phyloP scores from a whole-genome alignment of 306 rosid species.

The Luffa acutangula region DNA sequence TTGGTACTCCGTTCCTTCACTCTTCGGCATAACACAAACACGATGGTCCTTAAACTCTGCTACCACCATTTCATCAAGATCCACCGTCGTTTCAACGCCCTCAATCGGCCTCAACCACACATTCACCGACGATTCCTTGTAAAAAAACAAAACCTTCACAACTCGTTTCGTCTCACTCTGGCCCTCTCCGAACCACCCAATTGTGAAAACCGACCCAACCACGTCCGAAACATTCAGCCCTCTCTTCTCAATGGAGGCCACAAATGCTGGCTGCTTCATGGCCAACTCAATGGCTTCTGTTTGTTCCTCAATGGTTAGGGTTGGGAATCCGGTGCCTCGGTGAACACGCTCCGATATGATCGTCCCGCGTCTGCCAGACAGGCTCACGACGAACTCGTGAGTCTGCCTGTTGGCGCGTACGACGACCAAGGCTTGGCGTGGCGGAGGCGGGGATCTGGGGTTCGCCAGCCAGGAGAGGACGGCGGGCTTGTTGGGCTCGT shows the following conservation, averaged over 20 bases:
- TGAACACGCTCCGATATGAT: slow-evolving; percentile 19
- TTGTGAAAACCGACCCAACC: slow-evolving; percentile 10
- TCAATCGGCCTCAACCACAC: slow-evolving; percentile 26
- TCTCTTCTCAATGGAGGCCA: slow-evolving; percentile 15
- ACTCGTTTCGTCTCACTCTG: not conserved
- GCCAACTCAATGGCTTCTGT: slow-evolving; percentile 2
- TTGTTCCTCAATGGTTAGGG: slow-evolving; percentile 19
- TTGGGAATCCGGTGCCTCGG: slow-evolving; percentile 36
- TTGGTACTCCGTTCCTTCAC: slow-evolving; percentile 24
- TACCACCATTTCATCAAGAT: slow-evolving; percentile 26
- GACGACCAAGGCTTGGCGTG: slow-evolving; percentile 34
- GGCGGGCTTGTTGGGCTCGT: slow-evolving; percentile 36
- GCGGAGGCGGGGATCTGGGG: not conserved
- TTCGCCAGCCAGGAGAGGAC: slow-evolving; percentile 34
- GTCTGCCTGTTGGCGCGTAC: slow-evolving; percentile 27
- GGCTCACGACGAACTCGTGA: slow-evolving; percentile 29
- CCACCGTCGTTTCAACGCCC: slow-evolving; percentile 24
- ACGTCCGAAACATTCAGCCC: slow-evolving; percentile 21
- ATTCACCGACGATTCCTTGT: slow-evolving; percentile 16
- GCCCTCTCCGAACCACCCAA: slow-evolving; percentile 27
- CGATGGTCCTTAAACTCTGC: slow-evolving; percentile 12
- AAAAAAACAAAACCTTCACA: slow-evolving; percentile 16
- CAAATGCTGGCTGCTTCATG: slow-evolving; percentile 5
- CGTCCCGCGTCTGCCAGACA: not conserved
- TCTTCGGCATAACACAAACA: slow-evolving; percentile 17